These are phyloP conservation scores for Carex cristatella DNA, from an alignment of 176 grass and related monocot species.

Conservation along the genomic window DNA sequence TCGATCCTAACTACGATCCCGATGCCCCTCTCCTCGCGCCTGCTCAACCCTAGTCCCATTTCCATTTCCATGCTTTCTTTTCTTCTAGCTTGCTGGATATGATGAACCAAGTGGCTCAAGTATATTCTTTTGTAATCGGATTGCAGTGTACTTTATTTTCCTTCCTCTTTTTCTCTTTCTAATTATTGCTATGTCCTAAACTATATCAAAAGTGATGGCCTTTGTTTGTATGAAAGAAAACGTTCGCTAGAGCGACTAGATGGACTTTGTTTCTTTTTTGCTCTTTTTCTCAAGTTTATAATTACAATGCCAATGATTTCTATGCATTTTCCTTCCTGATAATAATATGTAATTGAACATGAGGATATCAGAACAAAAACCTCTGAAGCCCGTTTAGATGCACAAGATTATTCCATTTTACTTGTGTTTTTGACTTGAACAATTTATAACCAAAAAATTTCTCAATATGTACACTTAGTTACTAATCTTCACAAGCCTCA, in stretches of 20 bases:
- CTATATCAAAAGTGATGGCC: background rate
- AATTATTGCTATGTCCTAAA: background rate
- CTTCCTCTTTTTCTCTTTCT: background rate
- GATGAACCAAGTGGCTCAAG: background rate
- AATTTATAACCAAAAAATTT: background rate
- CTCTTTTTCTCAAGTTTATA: background rate
- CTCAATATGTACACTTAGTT: constrained; percentile 13
- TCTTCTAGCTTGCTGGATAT: background rate
- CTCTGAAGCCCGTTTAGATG: background rate
- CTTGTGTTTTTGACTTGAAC: background rate
- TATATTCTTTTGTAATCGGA: background rate
- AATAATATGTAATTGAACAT: background rate
- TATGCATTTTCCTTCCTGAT: background rate
- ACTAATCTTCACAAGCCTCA: background rate
- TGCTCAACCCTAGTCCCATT: constrained; percentile 1
- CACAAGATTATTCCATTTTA: background rate
- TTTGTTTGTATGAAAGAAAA: background rate
- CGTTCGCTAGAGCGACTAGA: background rate
- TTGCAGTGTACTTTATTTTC: background rate
- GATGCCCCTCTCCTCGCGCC: constrained; percentile 33
- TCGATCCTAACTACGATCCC: constrained; percentile 72
- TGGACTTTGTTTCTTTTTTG: background rate
- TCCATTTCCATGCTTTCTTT: background rate
- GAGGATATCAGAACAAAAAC: background rate
- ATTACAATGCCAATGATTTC: background rate